Percentiles rank a stretch among this genome's conserved stretches.
phyloP scores from a whole-genome alignment of 108 stramenopile genomes.

The Poteriospumella lacustris region DNA sequence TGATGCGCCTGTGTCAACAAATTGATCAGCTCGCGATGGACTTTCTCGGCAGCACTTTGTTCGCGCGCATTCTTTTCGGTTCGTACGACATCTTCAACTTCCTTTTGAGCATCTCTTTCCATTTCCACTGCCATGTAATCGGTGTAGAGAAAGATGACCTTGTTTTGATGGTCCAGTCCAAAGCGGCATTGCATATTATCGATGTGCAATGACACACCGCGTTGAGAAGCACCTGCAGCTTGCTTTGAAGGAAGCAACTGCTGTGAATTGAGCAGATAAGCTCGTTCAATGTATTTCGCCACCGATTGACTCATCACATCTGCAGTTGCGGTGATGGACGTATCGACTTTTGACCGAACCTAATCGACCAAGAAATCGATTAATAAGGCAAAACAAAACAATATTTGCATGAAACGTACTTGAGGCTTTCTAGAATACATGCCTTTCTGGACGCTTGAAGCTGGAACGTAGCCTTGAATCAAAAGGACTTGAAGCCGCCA shows the following conservation, averaged over 20 bases:
- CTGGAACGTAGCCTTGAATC: conserved; percentile 23
- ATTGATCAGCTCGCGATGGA: background rate
- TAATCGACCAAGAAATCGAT: background rate
- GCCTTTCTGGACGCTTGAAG: background rate
- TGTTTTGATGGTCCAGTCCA: background rate
- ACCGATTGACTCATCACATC: background rate
- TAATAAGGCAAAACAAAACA: background rate
- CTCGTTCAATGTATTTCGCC: conserved; percentile 20
- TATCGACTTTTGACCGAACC: background rate
- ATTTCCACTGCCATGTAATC: background rate
- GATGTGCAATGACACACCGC: background rate
- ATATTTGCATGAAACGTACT: background rate
- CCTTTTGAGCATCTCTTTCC: background rate
- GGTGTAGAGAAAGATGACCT: background rate
- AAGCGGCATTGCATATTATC: background rate
- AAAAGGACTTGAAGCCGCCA: conserved; percentile 28
- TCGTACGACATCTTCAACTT: background rate
- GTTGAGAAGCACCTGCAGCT: too few species aligned
- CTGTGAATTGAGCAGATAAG: background rate
- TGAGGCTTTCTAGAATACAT: background rate
- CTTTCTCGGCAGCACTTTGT: background rate
- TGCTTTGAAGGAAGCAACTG: too few species aligned
- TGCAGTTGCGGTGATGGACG: background rate
- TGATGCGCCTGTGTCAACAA: background rate
- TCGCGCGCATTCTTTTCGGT: conserved; percentile 14